phyloP scores from a whole-genome alignment of 805 yeast genomes.

The Wickerhamiella qilinensis region DNA sequence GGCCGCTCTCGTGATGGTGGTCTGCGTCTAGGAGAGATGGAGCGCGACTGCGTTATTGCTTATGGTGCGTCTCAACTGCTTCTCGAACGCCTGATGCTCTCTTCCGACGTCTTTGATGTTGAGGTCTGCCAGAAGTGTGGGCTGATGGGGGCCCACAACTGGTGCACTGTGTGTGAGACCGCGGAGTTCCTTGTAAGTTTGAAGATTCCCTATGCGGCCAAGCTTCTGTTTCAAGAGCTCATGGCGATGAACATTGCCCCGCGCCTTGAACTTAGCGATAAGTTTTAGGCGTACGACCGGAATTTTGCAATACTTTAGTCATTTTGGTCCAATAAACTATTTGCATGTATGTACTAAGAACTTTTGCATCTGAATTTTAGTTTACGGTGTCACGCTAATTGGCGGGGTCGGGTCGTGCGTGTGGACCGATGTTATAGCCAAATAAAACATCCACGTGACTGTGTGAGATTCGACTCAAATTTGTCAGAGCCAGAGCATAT shows the following conservation, averaged over 20 bases:
- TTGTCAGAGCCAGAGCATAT: no score
- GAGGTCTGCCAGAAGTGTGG: slow-evolving; percentile 92
- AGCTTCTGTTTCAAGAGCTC: slow-evolving; percentile 88
- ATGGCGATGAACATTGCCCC: slow-evolving; percentile 99
- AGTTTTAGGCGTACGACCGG: slow-evolving; percentile 26
- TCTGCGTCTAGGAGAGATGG: slow-evolving; percentile 97
- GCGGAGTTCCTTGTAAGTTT: slow-evolving; percentile 74
- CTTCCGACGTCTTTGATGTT: slow-evolving; percentile 96
- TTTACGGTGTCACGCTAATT: no score
- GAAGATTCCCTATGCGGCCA: slow-evolving; percentile 99
- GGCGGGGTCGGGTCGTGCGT: no score
- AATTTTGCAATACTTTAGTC: no score
- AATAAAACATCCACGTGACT: no score
- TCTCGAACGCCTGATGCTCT: slow-evolving; percentile 85
- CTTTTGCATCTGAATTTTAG: no score
- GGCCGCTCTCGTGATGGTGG: slow-evolving; percentile 99
- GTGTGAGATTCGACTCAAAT: no score
- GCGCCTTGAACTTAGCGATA: slow-evolving; percentile 75
- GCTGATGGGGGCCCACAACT: slow-evolving; percentile 88
- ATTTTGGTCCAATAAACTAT: no score
- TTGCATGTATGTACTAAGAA: no score
- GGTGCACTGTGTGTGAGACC: slow-evolving; percentile 95
- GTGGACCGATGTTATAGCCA: no score
- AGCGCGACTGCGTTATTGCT: slow-evolving; percentile 98
- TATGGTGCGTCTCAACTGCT: slow-evolving; percentile 94